Percentiles rank a stretch among this genome's conserved stretches.
phyloP scores from a whole-genome alignment of 495 filamentous ascomycete genomes.

The Penicillium verhagenii region DNA sequence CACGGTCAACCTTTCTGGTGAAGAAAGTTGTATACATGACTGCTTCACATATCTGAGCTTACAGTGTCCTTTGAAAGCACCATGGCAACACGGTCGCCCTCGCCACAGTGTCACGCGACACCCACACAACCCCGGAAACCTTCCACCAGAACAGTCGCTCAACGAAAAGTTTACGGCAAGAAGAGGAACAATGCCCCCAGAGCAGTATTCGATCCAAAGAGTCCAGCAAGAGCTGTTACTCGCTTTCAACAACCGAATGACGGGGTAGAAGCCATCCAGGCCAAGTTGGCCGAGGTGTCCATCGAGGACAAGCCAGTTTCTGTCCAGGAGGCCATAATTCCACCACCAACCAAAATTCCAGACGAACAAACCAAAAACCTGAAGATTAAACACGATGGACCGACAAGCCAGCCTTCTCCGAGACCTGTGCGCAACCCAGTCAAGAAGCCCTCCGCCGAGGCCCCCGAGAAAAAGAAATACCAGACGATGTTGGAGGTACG shows the following conservation, averaged over 20 bases:
- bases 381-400: background rate
- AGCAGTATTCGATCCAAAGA: slow-evolving; percentile 42
- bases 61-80: background rate
- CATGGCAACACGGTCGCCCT: slow-evolving; percentile 10
- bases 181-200: slow-evolving; percentile 38
- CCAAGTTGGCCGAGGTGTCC: slow-evolving; percentile 35
- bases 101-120: slow-evolving; percentile 21
- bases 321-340: background rate
- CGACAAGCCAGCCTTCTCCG: background rate
- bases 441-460: slow-evolving; percentile 4
- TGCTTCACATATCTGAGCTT: background rate
- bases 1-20: background rate
- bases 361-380: background rate
- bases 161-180: slow-evolving; percentile 45
- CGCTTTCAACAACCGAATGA: slow-evolving; percentile 14
- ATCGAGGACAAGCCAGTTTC: slow-evolving; percentile 21
- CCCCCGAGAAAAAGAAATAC: slow-evolving; percentile 9
- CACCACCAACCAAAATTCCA: background rate
- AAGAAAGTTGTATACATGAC: background rate
- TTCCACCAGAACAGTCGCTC: slow-evolving; percentile 22
- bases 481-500: slow-evolving; percentile 38
- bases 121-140: slow-evolving; percentile 17
- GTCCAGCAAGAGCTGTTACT: slow-evolving; percentile 21
- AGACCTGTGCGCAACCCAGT: background rate
- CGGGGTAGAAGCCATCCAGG: slow-evolving; percentile 29